These are phyloP conservation scores for Pseudozyma sp. DNA, from an alignment of 1,284 basidiomycete species.

Conservation along the genomic window DNA sequence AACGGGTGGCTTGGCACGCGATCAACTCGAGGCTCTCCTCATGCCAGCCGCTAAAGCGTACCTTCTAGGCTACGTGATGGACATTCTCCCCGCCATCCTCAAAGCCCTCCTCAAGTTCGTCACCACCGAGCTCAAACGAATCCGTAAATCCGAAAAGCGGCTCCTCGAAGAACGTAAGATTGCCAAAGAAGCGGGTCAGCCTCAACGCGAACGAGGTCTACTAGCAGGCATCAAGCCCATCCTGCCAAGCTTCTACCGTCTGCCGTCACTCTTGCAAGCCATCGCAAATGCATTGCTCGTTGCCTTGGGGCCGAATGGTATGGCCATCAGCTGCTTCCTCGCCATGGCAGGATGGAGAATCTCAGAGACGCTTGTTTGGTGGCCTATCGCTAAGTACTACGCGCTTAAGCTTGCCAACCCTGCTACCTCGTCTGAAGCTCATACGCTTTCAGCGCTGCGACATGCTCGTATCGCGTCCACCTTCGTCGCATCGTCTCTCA, in stretches of 20 bases:
- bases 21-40: constrained; percentile 44
- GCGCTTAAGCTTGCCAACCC: constrained; percentile 33
- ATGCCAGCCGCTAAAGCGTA: constrained; percentile 59
- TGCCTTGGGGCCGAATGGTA: constrained; percentile 47
- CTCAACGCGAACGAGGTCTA: constrained; percentile 10
- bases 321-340: constrained; percentile 51
- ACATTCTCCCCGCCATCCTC: constrained; percentile 60
- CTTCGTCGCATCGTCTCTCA: constrained; percentile 50
- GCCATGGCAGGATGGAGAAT: constrained; percentile 53
- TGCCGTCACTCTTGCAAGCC: constrained; percentile 26
- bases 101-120: constrained; percentile 56
- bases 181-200: constrained; percentile 21
- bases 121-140: constrained; percentile 39
- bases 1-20: constrained; percentile 3
- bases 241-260: constrained; percentile 28
- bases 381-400: constrained; percentile 51
- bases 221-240: constrained; percentile 22
- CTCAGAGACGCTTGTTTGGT: constrained; percentile 50
- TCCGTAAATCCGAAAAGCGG: constrained; percentile 36
- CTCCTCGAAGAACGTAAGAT: constrained; percentile 36
- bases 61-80: constrained; percentile 58
- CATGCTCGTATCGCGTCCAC: constrained; percentile 44
- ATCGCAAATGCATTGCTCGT: constrained; percentile 35
- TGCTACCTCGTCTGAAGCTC: constrained; percentile 8
- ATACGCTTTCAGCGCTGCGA: constrained; percentile 8